Evolutionary conservation across 768 basidiomycete genomes (phyloP).

Genomic region (Russula ochroleuca): DNA sequence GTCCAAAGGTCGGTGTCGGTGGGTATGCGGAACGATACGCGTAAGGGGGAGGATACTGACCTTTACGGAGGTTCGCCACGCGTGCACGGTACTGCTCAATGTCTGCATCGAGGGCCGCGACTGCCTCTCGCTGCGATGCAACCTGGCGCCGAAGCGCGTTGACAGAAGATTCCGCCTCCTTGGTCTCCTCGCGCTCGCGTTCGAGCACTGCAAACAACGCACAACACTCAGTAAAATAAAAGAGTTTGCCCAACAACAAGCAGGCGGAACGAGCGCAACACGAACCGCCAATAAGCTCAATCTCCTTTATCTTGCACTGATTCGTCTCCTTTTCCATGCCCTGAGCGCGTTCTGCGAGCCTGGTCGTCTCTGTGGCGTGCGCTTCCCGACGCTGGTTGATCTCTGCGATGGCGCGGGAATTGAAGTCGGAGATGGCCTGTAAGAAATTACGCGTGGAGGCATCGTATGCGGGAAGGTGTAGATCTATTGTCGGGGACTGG

Average conservation of each 20-base stretch:
- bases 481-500: constrained; percentile 61
- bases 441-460: constrained; percentile 66
- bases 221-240: background rate
- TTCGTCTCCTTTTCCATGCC: constrained; percentile 65
- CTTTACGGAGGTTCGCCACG: constrained; percentile 60
- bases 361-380: constrained; percentile 60
- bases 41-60: constrained; percentile 37
- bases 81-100: constrained; percentile 67
- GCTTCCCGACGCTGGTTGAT: constrained; percentile 63
- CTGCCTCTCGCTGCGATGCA: constrained; percentile 55
- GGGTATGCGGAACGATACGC: too few species aligned
- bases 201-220: constrained; percentile 48
- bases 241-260: background rate
- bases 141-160: constrained; percentile 63
- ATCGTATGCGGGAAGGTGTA: constrained; percentile 57
- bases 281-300: constrained; percentile 69
- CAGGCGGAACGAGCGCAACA: background rate
- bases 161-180: constrained; percentile 61
- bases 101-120: constrained; percentile 55
- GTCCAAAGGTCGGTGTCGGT: too few species aligned
- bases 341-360: constrained; percentile 54
- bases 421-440: constrained; percentile 67
- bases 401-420: constrained; percentile 61
- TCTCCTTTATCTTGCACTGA: constrained; percentile 72
- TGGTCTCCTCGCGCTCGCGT: constrained; percentile 66